These are phyloP conservation scores for Teunomyces funiuensis DNA, from an alignment of 805 yeast species.

Conservation along the genomic window DNA sequence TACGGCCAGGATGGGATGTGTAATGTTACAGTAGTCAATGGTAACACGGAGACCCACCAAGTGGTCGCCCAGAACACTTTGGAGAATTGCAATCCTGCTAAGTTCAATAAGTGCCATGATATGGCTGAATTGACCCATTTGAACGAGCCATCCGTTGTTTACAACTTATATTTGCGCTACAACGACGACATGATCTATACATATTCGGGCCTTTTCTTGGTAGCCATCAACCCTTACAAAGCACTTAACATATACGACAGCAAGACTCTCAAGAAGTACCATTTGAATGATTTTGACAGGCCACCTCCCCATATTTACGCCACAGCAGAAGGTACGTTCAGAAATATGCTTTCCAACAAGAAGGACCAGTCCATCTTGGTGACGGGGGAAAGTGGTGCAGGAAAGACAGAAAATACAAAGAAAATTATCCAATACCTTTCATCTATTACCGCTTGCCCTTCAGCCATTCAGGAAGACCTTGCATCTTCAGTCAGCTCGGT, in stretches of 20 bases:
- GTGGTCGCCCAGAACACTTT: constrained; percentile 43
- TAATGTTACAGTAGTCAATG: constrained; percentile 36
- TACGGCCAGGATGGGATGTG: constrained; percentile 35
- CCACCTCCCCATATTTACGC: constrained; percentile 88
- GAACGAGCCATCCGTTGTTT: constrained; percentile 93
- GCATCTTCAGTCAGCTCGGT: constrained; percentile 10
- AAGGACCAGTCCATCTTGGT: constrained; percentile 89
- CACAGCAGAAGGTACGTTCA: constrained; percentile 81
- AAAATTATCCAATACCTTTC: constrained; percentile 90
- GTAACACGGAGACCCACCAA: constrained; percentile 43
- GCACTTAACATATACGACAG: constrained; percentile 67
- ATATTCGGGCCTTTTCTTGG: constrained; percentile 91
- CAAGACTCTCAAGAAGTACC: constrained; percentile 57
- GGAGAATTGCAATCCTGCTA: constrained; percentile 80
- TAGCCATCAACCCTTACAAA: constrained; percentile 92
- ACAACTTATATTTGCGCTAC: constrained; percentile 79
- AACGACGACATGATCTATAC: constrained; percentile 81
- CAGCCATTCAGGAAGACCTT: constrained; percentile 3
- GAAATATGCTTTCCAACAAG: constrained; percentile 64
- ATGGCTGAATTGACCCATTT: constrained; percentile 94
- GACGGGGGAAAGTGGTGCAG: constrained; percentile 99
- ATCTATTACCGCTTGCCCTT: constrained; percentile 52
- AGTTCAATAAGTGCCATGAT: constrained; percentile 87
- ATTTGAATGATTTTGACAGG: constrained; percentile 31
- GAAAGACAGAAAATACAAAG: constrained; percentile 96